phyloP scores from a whole-genome alignment of 805 yeast genomes.

The Lachancea quebecensis region DNA sequence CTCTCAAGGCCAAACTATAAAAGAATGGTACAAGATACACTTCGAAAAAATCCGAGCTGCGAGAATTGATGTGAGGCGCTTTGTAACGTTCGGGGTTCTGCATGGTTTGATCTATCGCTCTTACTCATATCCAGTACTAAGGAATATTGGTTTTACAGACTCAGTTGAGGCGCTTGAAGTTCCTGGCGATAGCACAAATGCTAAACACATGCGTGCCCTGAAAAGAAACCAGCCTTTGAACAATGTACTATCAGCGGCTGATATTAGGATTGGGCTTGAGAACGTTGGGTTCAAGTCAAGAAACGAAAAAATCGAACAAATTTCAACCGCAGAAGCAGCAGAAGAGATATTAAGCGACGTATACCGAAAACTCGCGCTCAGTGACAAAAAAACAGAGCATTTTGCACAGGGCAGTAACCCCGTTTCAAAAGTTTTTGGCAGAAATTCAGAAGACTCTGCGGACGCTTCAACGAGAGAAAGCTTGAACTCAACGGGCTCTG shows the following conservation, averaged over 20 bases:
- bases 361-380: constrained; percentile 24
- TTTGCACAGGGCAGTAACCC: neutral
- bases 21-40: constrained; percentile 77
- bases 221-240: constrained; percentile 8
- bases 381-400: neutral
- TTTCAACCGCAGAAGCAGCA: constrained; percentile 19
- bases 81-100: constrained; percentile 79
- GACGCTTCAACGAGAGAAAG: constrained; percentile 11
- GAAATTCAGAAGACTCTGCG: neutral
- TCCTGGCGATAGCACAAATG: constrained; percentile 14
- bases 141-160: constrained; percentile 14
- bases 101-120: constrained; percentile 79
- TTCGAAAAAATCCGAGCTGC: constrained; percentile 39
- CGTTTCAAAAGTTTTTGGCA: constrained; percentile 1
- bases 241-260: constrained; percentile 28
- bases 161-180: constrained; percentile 8
- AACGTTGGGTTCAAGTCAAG: constrained; percentile 1
- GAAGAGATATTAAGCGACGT: constrained; percentile 26
- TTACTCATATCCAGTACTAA: constrained; percentile 62
- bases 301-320: constrained; percentile 2
- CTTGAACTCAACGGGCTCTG: constrained; percentile 3
- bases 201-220: constrained; percentile 9
- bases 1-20: constrained; percentile 68
- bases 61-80: constrained; percentile 74
- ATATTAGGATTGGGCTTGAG: constrained; percentile 21